Evolutionary conservation across 306 rosid species (phyloP), one percentile per base, ranked within the genome.

Genomic region (Sicyos edulis): DNA sequence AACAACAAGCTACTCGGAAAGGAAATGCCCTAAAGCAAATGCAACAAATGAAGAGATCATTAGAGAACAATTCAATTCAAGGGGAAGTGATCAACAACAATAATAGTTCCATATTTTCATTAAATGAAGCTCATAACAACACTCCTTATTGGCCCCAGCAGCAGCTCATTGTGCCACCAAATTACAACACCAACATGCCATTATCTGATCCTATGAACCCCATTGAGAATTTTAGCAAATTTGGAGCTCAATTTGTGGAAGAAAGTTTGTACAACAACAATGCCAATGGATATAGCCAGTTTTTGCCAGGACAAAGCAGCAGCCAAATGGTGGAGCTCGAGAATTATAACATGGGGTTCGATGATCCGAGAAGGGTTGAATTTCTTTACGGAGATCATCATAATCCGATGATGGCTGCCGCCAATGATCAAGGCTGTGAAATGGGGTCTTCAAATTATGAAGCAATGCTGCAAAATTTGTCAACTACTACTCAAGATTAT

Each of bases 11-110:
- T 11, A 49, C 77, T 74, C 90, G 86, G 16, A 66, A 75, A 59
- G 82, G 79, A 10, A 82, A 64, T 52, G 53, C 53, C 49, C 19
- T 83, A 61, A 87, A 77, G 78, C 79, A 79, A 6, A 81, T 52
- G 47, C 78, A 4, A 54, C 78, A 4, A 62, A 76, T 76, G 54
- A 66, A 75, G 65, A 54, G 24, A 17, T 3, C 40, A 51, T 0
- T 6, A 58, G 64, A 63, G 68, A 34, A 7, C 19, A 61, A 42
- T 42, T 42, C 10, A 65, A 26, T 26, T 63, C 51, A 63, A 9
- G 24, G 24, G 24, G 51, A 15, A 17, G 21, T 6, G 56, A 22
- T 6, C 14, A 50, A 4, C 16, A 13, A 13, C 1, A 66, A 67
- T 15, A 64, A 66, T 14, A 66, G 5, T 20, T 4, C 37, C 17